A percentile compares a stretch with the other conserved stretches of the same genome.
These are phyloP conservation scores for Botrytis pseudocinerea DNA, from an alignment of 2,329 filamentous ascomycete genomes.

Conservation along the genomic window DNA sequence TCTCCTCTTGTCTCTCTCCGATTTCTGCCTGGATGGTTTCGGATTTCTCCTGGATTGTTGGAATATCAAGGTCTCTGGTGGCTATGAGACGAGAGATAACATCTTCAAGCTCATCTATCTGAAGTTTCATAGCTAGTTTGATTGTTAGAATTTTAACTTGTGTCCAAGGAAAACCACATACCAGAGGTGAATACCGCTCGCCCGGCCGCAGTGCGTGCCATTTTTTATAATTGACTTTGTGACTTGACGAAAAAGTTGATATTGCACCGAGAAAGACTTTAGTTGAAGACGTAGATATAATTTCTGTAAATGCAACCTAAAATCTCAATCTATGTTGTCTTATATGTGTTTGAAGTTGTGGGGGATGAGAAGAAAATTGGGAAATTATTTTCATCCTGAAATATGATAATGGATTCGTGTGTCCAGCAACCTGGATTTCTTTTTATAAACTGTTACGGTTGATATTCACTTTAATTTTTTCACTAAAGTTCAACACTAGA, in stretches of 20 bases:
- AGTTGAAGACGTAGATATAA: no score
- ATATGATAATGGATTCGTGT: neutral
- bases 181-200: no score
- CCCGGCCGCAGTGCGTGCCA: neutral
- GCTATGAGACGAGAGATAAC: neutral
- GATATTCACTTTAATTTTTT: no score
- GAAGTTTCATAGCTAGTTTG: neutral
- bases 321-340: neutral
- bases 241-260: neutral
- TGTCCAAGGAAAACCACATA: neutral
- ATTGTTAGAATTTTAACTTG: neutral
- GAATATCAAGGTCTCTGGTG: neutral
- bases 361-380: rapidly evolving
- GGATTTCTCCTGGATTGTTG: neutral
- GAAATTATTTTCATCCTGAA: neutral
- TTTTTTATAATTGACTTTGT: neutral
- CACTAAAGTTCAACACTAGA: no score
- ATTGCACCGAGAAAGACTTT: neutral
- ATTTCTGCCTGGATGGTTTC: neutral
- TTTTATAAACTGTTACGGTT: no score
- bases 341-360: neutral
- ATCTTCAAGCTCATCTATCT: neutral
- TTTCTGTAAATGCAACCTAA: neutral
- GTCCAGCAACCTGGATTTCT: neutral
- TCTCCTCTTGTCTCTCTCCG: neutral